Evolutionary conservation across 2,329 filamentous ascomycete genomes (phyloP).

Genomic region (Teratosphaeria zuluensis): DNA sequence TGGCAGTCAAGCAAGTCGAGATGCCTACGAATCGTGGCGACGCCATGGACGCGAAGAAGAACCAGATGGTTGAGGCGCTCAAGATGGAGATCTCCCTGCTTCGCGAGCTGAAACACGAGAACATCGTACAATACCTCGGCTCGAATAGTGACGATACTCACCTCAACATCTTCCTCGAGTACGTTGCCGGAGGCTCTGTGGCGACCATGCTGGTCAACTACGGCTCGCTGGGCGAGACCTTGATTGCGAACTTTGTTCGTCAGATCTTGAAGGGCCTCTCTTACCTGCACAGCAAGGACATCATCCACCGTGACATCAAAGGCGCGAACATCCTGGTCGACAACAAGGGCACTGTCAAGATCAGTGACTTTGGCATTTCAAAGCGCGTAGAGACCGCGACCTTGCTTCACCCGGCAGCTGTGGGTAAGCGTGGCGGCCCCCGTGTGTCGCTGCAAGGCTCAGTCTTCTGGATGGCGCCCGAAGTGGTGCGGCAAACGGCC

Average conservation of each 20-base stretch:
- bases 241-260: constrained; percentile 92
- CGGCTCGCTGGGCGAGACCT: constrained; percentile 81
- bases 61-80: constrained; percentile 93
- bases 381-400: constrained; percentile 94
- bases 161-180: constrained; percentile 99
- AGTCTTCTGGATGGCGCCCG: constrained; percentile 99
- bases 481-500: constrained; percentile 94
- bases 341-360: constrained; percentile 98
- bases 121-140: constrained; percentile 96
- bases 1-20: constrained; percentile 97
- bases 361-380: constrained; percentile 96
- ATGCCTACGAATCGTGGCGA: constrained; percentile 68
- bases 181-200: constrained; percentile 93
- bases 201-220: constrained; percentile 99
- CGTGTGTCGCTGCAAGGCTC: constrained; percentile 81
- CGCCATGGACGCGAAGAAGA: constrained; percentile 81
- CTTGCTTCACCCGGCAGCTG: constrained; percentile 40
- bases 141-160: constrained; percentile 84
- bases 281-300: constrained; percentile 87
- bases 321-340: constrained; percentile 97
- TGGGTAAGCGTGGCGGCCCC: constrained; percentile 47
- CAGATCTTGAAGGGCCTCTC: constrained; percentile 89
- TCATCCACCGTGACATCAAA: constrained; percentile 98
- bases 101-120: constrained; percentile 86
- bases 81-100: constrained; percentile 94